Conservation (phyloP, 306 rosid species). For the Dalbergia oliveri region DNA sequence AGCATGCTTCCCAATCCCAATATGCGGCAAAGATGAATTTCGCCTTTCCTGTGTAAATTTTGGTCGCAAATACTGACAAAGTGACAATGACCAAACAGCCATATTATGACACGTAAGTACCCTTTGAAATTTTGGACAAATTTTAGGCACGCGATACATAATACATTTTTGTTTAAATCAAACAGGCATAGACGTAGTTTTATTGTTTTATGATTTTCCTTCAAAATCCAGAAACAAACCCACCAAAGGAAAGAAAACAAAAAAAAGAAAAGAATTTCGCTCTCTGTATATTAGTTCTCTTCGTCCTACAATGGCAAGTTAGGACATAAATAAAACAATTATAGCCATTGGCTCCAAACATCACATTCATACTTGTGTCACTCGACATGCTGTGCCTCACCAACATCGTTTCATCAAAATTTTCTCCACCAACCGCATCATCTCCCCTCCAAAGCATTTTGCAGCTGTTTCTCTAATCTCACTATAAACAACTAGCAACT, state of each 20-base stretch:
- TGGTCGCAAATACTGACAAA: constrained; percentile 39
- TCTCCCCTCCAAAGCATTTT: constrained; percentile 37
- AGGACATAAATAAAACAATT: constrained; percentile 42
- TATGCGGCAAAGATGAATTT: constrained; percentile 37
- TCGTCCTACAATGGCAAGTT: constrained; percentile 36
- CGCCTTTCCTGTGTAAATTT: constrained; percentile 41
- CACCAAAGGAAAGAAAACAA: not conserved
- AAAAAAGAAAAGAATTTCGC: not conserved
- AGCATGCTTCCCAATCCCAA: constrained; percentile 40
- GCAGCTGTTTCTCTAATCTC: constrained; percentile 47
- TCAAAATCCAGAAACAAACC: constrained; percentile 2
- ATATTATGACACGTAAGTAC: not conserved
- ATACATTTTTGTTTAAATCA: not conserved
- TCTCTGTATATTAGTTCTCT: constrained; percentile 44
- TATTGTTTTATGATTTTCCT: not conserved
- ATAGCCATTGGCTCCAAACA: constrained; percentile 39
- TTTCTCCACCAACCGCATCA: constrained; percentile 50
- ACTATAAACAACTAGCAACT: constrained; percentile 50
- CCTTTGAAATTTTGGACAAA: not conserved
- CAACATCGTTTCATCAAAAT: constrained; percentile 50
- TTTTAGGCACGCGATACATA: not conserved
- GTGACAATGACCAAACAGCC: constrained; percentile 6
- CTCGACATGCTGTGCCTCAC: constrained; percentile 43
- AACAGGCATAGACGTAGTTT: not conserved
- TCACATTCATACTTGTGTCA: constrained; percentile 37